These are phyloP conservation scores for Vitis hybrid DNA, from an alignment of 177 flowering plant species.

Conservation along the genomic window DNA sequence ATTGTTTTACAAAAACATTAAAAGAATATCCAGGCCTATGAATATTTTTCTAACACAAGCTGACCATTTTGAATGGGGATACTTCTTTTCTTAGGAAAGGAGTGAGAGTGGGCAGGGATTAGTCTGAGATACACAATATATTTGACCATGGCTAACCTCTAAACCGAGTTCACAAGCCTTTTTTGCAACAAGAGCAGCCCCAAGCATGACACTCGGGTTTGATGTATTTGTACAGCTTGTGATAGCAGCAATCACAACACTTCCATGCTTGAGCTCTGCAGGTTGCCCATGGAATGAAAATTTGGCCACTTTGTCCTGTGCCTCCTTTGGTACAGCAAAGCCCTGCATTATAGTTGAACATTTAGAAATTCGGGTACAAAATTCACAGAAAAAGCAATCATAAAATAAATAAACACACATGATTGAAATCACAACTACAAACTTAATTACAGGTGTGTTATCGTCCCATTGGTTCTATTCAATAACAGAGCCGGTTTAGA, in stretches of 20 bases:
- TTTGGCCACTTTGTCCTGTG: constrained; percentile 73
- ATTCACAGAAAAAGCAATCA: neutral
- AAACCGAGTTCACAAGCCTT: constrained; percentile 89
- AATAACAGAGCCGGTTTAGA: neutral
- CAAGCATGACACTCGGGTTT: constrained; percentile 98
- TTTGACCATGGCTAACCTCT: constrained; percentile 43
- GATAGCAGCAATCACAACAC: constrained; percentile 97
- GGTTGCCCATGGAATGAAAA: constrained; percentile 83
- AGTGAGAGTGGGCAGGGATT: neutral
- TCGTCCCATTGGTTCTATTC: neutral
- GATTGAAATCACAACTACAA: neutral
- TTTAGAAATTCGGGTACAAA: neutral
- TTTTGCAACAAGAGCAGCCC: constrained; percentile 92
- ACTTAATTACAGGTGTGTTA: neutral
- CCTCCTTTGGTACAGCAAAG: constrained; percentile 86
- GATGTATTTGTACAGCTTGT: constrained; percentile 99
- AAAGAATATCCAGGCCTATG: neutral
- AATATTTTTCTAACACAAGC: neutral
- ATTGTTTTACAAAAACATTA: neutral
- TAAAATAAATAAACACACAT: neutral
- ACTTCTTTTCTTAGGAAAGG: neutral
- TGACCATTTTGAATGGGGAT: no score
- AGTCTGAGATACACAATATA: neutral
- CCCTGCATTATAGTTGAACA: constrained; percentile 48
- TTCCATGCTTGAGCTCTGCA: constrained; percentile 86